Conservation (phyloP, 2,329 filamentous ascomycete genomes). For the Pochonia chlamydosporia region DNA sequence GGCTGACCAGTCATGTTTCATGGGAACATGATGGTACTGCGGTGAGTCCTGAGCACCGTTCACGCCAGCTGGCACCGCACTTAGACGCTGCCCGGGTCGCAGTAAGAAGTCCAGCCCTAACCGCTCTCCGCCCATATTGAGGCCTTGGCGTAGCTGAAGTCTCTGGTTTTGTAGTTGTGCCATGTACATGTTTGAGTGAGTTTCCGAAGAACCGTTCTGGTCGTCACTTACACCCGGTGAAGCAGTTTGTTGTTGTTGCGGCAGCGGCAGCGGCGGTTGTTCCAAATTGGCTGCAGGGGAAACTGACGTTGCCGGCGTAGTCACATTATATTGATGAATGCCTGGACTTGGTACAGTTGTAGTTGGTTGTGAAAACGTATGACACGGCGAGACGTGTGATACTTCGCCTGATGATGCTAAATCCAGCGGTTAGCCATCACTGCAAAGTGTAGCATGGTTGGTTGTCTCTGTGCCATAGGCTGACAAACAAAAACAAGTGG, state of each 20-base stretch:
- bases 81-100: slow-evolving; percentile 34
- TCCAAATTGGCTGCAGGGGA: not conserved
- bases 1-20: slow-evolving; percentile 45
- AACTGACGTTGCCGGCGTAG: not conserved
- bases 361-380: slow-evolving; percentile 16
- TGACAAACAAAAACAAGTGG: not conserved
- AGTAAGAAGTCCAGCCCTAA: slow-evolving; percentile 70
- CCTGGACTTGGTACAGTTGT: not conserved
- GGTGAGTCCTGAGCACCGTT: slow-evolving; percentile 42
- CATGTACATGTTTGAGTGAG: slow-evolving; percentile 7
- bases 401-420: not conserved
- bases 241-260: not conserved
- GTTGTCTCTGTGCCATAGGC: not conserved
- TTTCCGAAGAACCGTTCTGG: not conserved
- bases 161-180: slow-evolving; percentile 39
- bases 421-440: not conserved
- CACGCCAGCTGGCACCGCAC: slow-evolving; percentile 43
- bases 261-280: not conserved
- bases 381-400: slow-evolving; percentile 24
- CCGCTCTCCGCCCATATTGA: slow-evolving; percentile 59
- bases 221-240: not conserved
- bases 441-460: too few relatives aligned
- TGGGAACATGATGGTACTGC: slow-evolving; percentile 38
- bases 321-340: not conserved
- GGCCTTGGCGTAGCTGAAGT: slow-evolving; percentile 44